A percentile compares a stretch with the other conserved stretches of the same genome.
These are phyloP conservation scores for Ichthyophonus hoferi DNA, from an alignment of 208 protist genomes.

Conservation along the genomic window DNA sequence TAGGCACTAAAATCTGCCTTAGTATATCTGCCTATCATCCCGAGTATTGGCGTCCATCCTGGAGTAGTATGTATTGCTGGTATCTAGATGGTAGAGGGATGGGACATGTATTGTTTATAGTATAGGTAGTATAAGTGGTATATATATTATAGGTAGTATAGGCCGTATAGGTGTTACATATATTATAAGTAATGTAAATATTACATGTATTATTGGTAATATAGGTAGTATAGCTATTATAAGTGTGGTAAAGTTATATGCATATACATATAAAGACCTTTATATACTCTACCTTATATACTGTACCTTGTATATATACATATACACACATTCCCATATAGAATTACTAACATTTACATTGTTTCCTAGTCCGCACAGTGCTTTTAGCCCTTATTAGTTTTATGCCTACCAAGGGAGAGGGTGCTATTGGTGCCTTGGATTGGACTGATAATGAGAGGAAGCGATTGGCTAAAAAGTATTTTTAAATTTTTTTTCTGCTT, in stretches of 20 bases:
- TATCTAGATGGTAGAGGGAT: too few species aligned
- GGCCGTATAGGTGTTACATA: too few species aligned
- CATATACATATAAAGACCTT: too few species aligned
- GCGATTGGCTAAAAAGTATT: conserved; percentile 45
- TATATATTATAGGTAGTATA: too few species aligned
- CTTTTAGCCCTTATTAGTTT: conserved; percentile 71
- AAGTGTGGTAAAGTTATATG: too few species aligned
- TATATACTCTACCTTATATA: not conserved
- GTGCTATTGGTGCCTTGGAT: conserved; percentile 69
- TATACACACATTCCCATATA: not conserved
- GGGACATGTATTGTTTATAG: too few species aligned
- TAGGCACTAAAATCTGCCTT: conserved; percentile 74
- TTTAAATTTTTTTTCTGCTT: too few species aligned
- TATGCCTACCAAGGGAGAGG: conserved; percentile 64
- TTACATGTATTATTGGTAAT: too few species aligned
- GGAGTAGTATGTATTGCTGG: conserved; percentile 60
- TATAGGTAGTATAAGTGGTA: too few species aligned
- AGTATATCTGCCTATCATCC: conserved; percentile 70
- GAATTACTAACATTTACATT: not conserved
- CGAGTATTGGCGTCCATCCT: conserved; percentile 69
- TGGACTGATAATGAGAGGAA: conserved; percentile 48
- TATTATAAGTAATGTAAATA: too few species aligned
- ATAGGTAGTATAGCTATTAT: too few species aligned
- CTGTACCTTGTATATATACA: not conserved
- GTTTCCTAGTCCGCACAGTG: conserved; percentile 56